Base-by-base conservation (phyloP, 1,284 basidiomycete genomes). In the Ceratobasidium sp. region DNA sequence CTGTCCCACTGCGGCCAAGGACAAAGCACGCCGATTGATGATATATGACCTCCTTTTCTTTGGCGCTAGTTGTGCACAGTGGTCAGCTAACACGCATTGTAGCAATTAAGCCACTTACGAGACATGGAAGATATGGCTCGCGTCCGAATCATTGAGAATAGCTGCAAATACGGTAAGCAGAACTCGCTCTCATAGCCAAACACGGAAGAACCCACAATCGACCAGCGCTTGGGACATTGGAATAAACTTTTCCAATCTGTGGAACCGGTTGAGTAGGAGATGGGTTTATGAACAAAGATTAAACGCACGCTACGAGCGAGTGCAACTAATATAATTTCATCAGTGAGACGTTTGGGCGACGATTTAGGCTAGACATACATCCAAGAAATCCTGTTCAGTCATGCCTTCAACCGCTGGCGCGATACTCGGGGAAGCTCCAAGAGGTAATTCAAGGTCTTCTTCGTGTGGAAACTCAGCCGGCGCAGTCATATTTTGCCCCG, bases 1-100 rank as follows among this genome's bases (percentile, higher is more conserved):
- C 90, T 0, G 91, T 93, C 1, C 91, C 91, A 77, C 90, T 92
- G 48, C 91, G 84, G 0, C 91, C 91, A 1, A 92, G 78, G 19
- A 93, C 91, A 79, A 89, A 91, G 75, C 89, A 91, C 0, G 91
- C 91, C 0, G 83, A 81, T 0, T 82, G 81, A 78, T 91, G 85
- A 54, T 91, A 87, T 11, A 91, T 87, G 33, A 93, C 90, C 60
- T 81, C 83, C 78, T 85, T 87, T 78, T 93, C 91, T 11, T 48
- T 54, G 6, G 45, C 31, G 45, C 15, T 41, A 24, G 44, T 11
- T 24, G 14, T 22, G 4, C 73, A 17, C 50, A 24, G 36, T 80
- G 80, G 71, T 71, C 84, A 64, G 79, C 76, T 9, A 11, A 31
- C n/a, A 24, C 6, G 19, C 19, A 19, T 51, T 17, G 50, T 51